phyloP scores from a whole-genome alignment of 2,329 filamentous ascomycete species.

The Talaromyces islandicus region DNA sequence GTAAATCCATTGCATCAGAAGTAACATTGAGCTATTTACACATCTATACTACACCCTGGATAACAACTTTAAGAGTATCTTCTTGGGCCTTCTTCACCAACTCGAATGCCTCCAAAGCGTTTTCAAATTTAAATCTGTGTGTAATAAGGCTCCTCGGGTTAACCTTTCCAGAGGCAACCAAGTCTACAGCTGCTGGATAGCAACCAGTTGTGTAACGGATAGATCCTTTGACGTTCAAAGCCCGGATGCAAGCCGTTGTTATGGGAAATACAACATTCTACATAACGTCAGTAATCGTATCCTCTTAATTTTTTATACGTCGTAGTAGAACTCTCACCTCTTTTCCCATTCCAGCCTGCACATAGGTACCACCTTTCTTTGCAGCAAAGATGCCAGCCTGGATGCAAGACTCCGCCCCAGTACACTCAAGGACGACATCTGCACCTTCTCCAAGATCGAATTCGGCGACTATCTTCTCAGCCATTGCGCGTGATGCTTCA shows the following conservation, averaged over 20 bases:
- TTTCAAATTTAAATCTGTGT: conserved; percentile 38
- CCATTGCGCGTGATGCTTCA: conserved; percentile 24
- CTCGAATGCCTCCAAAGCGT: conserved; percentile 46
- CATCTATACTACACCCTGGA: conserved; percentile 17
- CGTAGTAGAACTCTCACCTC: conserved; percentile 17
- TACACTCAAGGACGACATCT: conserved; percentile 47
- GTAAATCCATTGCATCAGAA: background rate
- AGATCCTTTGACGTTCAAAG: conserved; percentile 44
- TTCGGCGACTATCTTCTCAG: conserved; percentile 32
- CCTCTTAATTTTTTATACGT: background rate
- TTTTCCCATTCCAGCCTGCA: conserved; percentile 49
- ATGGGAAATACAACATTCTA: conserved; percentile 48
- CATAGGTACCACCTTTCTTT: conserved; percentile 44
- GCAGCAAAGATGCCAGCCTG: conserved; percentile 41
- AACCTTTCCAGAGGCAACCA: conserved; percentile 45
- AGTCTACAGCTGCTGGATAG: conserved; percentile 45
- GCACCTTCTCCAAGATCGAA: conserved; percentile 40
- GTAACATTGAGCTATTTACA: background rate
- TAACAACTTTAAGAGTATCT: conserved; percentile 40
- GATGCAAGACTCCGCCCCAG: conserved; percentile 44
- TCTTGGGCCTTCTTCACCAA: conserved; percentile 35
- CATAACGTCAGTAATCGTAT: background rate
- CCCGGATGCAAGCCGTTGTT: conserved; percentile 44
- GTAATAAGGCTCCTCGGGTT: conserved; percentile 35
- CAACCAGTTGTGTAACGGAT: conserved; percentile 48